Conservation (phyloP, 441 rosid genomes). For the Capsella rubella region DNA sequence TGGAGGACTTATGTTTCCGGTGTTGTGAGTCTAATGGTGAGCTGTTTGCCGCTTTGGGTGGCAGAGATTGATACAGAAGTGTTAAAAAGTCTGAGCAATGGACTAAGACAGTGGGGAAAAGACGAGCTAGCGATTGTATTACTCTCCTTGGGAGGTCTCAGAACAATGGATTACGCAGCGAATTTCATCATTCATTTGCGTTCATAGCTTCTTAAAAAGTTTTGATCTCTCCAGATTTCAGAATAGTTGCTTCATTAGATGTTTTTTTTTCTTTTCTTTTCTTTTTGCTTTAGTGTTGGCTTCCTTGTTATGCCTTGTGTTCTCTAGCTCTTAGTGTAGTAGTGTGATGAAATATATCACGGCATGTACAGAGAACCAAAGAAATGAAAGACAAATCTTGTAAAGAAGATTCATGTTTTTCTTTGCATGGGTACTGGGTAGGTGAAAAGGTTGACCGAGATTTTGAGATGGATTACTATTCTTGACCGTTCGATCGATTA, state of each 20-base stretch:
- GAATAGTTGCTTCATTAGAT: slow-evolving; percentile 28
- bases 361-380: slow-evolving; percentile 7
- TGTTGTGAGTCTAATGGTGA: slow-evolving; percentile 67
- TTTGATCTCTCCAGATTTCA: slow-evolving; percentile 38
- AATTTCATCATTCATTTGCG: slow-evolving; percentile 54
- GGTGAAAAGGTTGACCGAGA: no score
- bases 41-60: slow-evolving; percentile 75
- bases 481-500: no score
- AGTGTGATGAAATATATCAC: slow-evolving; percentile 28
- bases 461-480: background rate
- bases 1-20: slow-evolving; percentile 74
- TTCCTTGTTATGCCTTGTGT: slow-evolving; percentile 15
- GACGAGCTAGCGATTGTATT: slow-evolving; percentile 69
- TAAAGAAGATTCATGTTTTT: background rate
- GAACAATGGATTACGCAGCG: slow-evolving; percentile 64
- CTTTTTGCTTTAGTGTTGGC: background rate
- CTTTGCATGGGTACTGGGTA: no score
- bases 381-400: background rate
- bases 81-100: slow-evolving; percentile 67
- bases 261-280: background rate
- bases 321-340: slow-evolving; percentile 20
- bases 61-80: slow-evolving; percentile 64
- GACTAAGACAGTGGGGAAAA: slow-evolving; percentile 69
- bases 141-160: slow-evolving; percentile 66
- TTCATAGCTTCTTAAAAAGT: slow-evolving; percentile 22